phyloP scores from a whole-genome alignment of 2,329 filamentous ascomycete species.

The Colletotrichum siamense region DNA sequence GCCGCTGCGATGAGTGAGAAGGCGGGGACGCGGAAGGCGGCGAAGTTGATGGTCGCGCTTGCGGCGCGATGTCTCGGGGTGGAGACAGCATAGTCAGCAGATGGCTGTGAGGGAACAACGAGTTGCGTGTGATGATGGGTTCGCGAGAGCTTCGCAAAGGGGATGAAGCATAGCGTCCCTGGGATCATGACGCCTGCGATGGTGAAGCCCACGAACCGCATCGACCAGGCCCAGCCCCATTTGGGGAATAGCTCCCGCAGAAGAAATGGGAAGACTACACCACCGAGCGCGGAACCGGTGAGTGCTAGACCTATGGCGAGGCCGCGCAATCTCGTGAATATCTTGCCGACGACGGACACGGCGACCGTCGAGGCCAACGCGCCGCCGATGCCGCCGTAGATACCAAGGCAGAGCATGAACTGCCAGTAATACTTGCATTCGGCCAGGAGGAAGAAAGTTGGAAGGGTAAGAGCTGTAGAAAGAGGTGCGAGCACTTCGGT shows the following conservation, averaged over 20 bases:
- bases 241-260: slow-evolving; percentile 30
- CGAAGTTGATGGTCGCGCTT: slow-evolving; percentile 40
- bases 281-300: slow-evolving; percentile 27
- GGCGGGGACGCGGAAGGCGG: slow-evolving; percentile 42
- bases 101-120: not conserved
- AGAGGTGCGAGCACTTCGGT: slow-evolving; percentile 42
- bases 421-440: slow-evolving; percentile 53
- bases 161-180: slow-evolving; percentile 36
- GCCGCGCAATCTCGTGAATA: slow-evolving; percentile 25
- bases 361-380: slow-evolving; percentile 40
- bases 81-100: fast-evolving
- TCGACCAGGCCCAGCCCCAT: slow-evolving; percentile 37
- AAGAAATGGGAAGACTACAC: slow-evolving; percentile 36
- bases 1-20: slow-evolving; percentile 45
- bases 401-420: slow-evolving; percentile 48
- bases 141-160: slow-evolving; percentile 22
- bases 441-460: slow-evolving; percentile 49
- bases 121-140: not conserved
- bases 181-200: slow-evolving; percentile 29
- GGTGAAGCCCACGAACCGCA: slow-evolving; percentile 34
- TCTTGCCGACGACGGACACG: slow-evolving; percentile 35
- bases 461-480: slow-evolving; percentile 39
- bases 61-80: slow-evolving; percentile 19
- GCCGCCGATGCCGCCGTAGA: slow-evolving; percentile 47
- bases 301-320: slow-evolving; percentile 27